Evolutionary conservation across 495 filamentous ascomycete species (phyloP), one percentile per base, ranked within the genome.

Genomic region (Aspergillus sclerotioniger): DNA sequence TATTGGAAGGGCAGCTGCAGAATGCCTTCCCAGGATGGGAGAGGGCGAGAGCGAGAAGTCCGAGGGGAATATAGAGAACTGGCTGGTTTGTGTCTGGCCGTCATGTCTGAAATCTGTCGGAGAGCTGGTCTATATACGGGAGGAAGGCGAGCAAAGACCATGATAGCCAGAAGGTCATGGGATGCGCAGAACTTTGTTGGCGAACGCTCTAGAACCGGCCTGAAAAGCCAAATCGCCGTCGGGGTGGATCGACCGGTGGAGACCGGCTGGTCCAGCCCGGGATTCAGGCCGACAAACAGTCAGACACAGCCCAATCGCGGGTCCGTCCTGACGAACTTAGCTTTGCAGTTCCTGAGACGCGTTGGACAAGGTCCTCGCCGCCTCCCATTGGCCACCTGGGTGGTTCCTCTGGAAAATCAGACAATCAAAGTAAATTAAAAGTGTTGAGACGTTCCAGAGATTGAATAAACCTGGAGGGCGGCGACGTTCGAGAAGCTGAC

Each of bases 181-280:
- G 47, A 17, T 29, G 21, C 29, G 47, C 47, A 50, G 31, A 50
- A 50, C 25, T 32, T 31, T 32, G 47, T 31, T 32, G 5, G 25
- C 25, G 25, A 49, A 16, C 25, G 28, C 47, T 50, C 47, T 50
- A 50, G 47, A 50, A 50, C 47, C n/a, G 15, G 15, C 21, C 25
- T 31, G 16, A 25, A 31, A 31, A 31, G 31, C 31, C 25, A 32
- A 41, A 41, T 41, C 37, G 37, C 13, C 13, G 13, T 41, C 37
- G 25, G 7, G 47, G 47, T 50, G 47, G 47, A 50, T 32, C 47
- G 21, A 0, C 47, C 20, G 31, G 15, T 31, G 16, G 28, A 31
- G 25, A 31, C 47, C 25, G 47, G 31, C 47, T 50, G 47, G 29
- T 50, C 47, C 47, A 50, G 47, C 47, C 47, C 47, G 33, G 47